Base-by-base conservation (phyloP, 208 protist species). In the Borovskyia barvae region DNA sequence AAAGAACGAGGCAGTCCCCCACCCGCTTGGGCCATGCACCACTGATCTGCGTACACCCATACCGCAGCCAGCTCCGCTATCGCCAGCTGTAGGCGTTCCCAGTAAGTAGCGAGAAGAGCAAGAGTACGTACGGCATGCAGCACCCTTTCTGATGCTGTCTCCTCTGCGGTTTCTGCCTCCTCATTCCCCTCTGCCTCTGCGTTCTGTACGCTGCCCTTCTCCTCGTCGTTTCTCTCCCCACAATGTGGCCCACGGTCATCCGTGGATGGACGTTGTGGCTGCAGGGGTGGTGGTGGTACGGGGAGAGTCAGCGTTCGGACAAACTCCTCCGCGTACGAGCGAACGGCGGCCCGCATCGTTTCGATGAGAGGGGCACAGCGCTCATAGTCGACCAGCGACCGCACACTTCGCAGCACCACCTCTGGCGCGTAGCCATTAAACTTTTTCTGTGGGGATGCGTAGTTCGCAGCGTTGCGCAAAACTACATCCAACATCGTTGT, bases 11-110 rank as follows among this genome's bases (percentile, higher is more conserved):
- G 64, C 5, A 58, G 14, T 5, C 24, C 46, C 39, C 39, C 39
- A 2, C 50, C 56, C 2, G 47, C 32, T 17, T 61, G 58, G 15
- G 51, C 30, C n/a, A 69, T 29, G 64, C 72, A 81, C 67, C 75
- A 77, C 28, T 66, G 65, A 20, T 72, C 72, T 17, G 83, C 49
- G 61, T 77, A 84, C 7, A 81, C 68, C 78, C 82, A 90, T 22
- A 90, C 75, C 11, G 56, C 63, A 35, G 55, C 56, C 2, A 86
- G 48, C 73, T 90, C 78, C 5, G 33, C 53, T 33, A 78, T 43
- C 15, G 64, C 72, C 15, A 72, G 35, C 28, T 64, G 66, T 26
- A 75, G 81, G 15, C 77, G 75, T 15, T 64, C 63, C 71, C 68
- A 90, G 40, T 63, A 57, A 29, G 62, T 61, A 5, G 69, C 71